Conservation (phyloP, 2,329 filamentous ascomycete species). For the Colletotrichum nymphaeae region DNA sequence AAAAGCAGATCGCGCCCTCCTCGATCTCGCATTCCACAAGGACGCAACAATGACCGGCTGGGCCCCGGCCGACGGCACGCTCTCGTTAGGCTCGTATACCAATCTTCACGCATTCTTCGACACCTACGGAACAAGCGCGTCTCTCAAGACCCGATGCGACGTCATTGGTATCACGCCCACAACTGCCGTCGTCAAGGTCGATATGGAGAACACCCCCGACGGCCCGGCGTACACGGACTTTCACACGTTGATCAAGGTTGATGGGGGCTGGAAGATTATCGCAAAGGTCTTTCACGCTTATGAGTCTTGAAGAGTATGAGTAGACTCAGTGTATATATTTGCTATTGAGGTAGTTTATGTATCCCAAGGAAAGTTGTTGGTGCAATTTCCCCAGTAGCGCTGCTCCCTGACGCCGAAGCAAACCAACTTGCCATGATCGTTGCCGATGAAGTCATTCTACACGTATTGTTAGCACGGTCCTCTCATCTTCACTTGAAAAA, state of each 20-base stretch:
- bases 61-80: not conserved
- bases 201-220: conserved; percentile 31
- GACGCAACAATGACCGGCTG: not conserved
- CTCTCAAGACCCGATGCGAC: conserved; percentile 28
- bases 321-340: not conserved
- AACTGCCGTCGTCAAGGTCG: conserved; percentile 34
- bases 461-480: not conserved
- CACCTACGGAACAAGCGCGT: not conserved
- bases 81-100: not conserved
- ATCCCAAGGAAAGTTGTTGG: not conserved
- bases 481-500: accelerated
- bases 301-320: conserved; percentile 13
- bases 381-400: not conserved
- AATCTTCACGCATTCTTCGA: not conserved
- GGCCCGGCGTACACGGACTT: conserved; percentile 33
- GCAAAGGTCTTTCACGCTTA: conserved; percentile 33
- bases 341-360: not conserved
- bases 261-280: conserved; percentile 32
- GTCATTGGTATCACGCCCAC: conserved; percentile 36
- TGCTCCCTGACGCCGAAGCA: not conserved
- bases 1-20: not conserved
- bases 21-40: not conserved
- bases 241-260: conserved; percentile 34
- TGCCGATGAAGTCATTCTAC: not conserved
- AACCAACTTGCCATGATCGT: not conserved